Percentiles rank a stretch among this genome's conserved stretches.
phyloP scores from a whole-genome alignment of 2,329 filamentous ascomycete species.

The Parascedosporium putredinis region DNA sequence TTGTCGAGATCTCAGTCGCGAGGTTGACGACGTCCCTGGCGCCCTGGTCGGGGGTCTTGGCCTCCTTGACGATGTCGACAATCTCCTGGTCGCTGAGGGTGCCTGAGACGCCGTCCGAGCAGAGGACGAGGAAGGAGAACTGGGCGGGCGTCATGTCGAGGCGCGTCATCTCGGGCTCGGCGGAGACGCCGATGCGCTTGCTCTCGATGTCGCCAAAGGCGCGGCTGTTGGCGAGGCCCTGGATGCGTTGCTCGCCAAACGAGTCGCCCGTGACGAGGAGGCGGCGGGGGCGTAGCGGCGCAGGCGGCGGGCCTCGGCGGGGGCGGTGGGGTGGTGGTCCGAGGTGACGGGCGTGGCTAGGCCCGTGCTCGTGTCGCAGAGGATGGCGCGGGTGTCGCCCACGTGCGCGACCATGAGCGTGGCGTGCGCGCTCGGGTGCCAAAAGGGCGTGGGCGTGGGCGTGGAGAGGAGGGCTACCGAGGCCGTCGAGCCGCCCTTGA shows the following conservation, averaged over 20 bases:
- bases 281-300: conserved; percentile 69
- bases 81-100: conserved; percentile 87
- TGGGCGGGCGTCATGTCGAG: conserved; percentile 73
- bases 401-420: conserved; percentile 84
- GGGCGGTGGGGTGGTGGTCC: conserved; percentile 86
- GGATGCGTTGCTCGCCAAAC: conserved; percentile 94
- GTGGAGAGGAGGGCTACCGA: conserved; percentile 87
- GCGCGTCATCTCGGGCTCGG: conserved; percentile 79
- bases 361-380: conserved; percentile 80
- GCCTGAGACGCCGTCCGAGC: conserved; percentile 82
- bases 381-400: conserved; percentile 81
- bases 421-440: conserved; percentile 79
- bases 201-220: conserved; percentile 86
- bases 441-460: conserved; percentile 83
- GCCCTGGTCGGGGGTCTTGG: conserved; percentile 78
- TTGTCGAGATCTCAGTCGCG: conserved; percentile 69
- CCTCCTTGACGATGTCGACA: conserved; percentile 91
- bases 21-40: conserved; percentile 71
- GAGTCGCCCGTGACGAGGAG: conserved; percentile 75
- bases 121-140: conserved; percentile 79
- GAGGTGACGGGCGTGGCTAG: conserved; percentile 71
- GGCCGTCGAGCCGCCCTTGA: conserved; percentile 89
- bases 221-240: conserved; percentile 84
- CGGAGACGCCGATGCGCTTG: conserved; percentile 88
- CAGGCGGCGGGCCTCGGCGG: conserved; percentile 70